Evolutionary conservation across 2,329 filamentous ascomycete genomes (phyloP).

Genomic region (Colletotrichum godetiae): DNA sequence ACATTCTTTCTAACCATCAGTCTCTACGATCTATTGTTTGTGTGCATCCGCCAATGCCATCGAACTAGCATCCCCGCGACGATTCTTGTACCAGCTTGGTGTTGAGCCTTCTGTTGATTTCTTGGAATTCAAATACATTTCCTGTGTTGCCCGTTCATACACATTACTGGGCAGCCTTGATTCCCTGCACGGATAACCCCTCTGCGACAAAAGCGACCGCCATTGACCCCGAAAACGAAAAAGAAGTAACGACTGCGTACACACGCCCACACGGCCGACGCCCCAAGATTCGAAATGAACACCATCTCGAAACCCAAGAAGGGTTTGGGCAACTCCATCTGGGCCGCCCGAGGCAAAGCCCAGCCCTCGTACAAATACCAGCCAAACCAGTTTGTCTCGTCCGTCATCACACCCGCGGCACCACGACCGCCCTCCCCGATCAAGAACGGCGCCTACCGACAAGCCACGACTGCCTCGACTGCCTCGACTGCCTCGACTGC

Average conservation of each 20-base stretch:
- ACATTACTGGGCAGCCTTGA: too few relatives aligned
- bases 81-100: neutral
- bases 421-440: neutral
- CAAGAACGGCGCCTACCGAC: neutral
- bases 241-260: neutral
- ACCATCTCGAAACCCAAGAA: constrained; percentile 10
- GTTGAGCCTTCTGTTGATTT: neutral
- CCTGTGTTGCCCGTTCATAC: neutral
- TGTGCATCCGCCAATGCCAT: neutral
- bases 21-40: neutral
- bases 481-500: too few relatives aligned
- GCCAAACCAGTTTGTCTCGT: neutral
- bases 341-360: constrained; percentile 27
- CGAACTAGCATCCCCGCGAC: neutral
- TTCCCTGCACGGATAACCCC: too few relatives aligned
- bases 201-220: neutral
- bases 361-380: neutral
- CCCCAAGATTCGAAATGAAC: neutral
- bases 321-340: constrained; percentile 26
- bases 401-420: constrained; percentile 13
- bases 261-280: neutral
- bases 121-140: neutral
- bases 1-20: neutral
- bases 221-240: neutral
- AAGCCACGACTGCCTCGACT: neutral